Base-by-base conservation (phyloP, 441 rosid genomes). In the Arabidopsis hybrid region DNA sequence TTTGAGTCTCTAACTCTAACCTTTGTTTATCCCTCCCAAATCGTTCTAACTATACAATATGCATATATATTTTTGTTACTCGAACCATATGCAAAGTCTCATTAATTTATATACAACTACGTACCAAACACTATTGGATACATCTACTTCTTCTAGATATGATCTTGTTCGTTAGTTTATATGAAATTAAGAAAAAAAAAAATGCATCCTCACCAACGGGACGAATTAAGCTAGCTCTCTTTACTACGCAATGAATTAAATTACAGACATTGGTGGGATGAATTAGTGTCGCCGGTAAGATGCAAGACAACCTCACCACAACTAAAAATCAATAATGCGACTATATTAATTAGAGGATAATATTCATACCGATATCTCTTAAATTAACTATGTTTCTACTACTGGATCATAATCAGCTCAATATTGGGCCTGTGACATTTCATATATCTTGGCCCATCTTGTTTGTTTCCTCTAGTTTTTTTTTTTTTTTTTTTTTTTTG, bases 1-100 rank as follows among this genome's bases (percentile, higher is more conserved):
- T 42, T 51, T 29, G 67, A 12, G 53, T 67, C 17, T 57, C 65
- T 17, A 67, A 60, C 38, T 53, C 47, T 52, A 58, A 21, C 68
- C 46, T 46, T 67, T 43, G 2, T 59, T 31, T 21, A 60, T 29
- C 42, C 50, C 34, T 45, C 34, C 29, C 35, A 26, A 16, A 60
- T 68, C 73, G 42, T 52, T 45, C 7, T 18, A 5, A 11, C 46
- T 49, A 31, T 60, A 51, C 36, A 67, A 14, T 39, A 52, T 34
- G 4, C 6, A 16, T 40, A 12, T 11, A 12, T 40, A 13, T 34
- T 11, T 45, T 36, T 57, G 60, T 58, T 26, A 14, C 51, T 43
- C 47, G 35, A 60, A 51, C 39, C 21, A 66, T 29, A 36, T 72
- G 40, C 16, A 50, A 58, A 3, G 29, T 47, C 49, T 59, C 6